Percentiles rank a stretch among this genome's conserved stretches.
phyloP scores from a whole-genome alignment of 345 rosid species.

The Kandelia obovata region DNA sequence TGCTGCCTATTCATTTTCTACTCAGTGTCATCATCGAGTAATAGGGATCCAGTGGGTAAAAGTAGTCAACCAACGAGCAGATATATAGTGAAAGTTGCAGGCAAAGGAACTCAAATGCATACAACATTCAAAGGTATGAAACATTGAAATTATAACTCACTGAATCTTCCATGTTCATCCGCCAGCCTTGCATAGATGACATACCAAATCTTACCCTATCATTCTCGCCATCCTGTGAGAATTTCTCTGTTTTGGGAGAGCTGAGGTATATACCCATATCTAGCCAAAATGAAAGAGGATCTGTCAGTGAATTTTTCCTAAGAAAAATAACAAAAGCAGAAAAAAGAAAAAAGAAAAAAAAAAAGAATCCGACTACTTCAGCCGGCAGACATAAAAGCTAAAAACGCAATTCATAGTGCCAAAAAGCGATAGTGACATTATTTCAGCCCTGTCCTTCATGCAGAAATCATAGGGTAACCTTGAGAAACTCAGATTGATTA shows the following conservation, averaged over 20 bases:
- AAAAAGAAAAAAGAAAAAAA: no score
- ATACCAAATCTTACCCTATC: conserved; percentile 77
- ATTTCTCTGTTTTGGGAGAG: conserved; percentile 88
- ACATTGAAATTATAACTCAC: conserved; percentile 46
- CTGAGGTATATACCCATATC: conserved; percentile 94
- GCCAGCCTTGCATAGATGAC: conserved; percentile 99
- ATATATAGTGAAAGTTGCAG: not conserved
- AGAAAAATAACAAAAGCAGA: no score
- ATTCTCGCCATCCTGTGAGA: conserved; percentile 83
- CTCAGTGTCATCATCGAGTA: no score
- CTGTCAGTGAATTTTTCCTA: not conserved
- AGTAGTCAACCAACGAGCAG: no score
- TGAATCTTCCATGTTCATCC: conserved; percentile 96
- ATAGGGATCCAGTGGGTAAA: no score
- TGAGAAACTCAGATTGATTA: no score
- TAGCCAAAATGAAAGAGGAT: conserved; percentile 16
- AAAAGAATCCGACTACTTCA: not conserved
- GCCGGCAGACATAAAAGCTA: not conserved
- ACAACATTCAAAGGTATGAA: no score
- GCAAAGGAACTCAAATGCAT: not conserved
- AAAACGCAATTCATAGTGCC: not conserved
- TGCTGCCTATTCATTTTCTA: no score
- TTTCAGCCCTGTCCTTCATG: not conserved
- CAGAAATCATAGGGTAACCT: not conserved
- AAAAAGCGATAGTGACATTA: not conserved